Base-by-base conservation (phyloP, 495 filamentous ascomycete species). In the Thermothielavioides terrestris region DNA sequence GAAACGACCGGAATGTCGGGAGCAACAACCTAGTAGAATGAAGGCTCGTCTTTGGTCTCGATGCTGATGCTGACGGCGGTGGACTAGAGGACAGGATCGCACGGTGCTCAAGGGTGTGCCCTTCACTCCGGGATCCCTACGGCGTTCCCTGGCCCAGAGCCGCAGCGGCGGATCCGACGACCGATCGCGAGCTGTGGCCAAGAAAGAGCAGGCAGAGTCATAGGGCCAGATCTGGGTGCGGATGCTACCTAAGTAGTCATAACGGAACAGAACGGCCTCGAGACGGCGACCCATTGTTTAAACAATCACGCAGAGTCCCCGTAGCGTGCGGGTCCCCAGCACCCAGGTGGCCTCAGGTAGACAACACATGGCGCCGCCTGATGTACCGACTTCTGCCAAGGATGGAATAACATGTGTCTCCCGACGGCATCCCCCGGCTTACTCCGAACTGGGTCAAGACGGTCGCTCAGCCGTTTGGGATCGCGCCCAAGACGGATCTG, bases 141-240 rank as follows among this genome's bases (percentile, higher is more conserved):
- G 40, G 40, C 34, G 56, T 52, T 53, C 45, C 52, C 35, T 54
- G 54, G 52, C 46, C 34, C 50, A 63, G 49, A 55, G 55, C 55
- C 51, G 54, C 58, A 61, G 54, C 43, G 49, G 62, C 52, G 52
- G 58, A 50, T 51, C 54, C 52, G 50, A 53, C 52, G 36, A 53
- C 50, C 49, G 42, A 51, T 34, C 49, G 39, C 44, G 32, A 44
- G 17, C 20, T 30, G 46, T 54, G 52, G 44, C 42, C 48, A 57
- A 58, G 46, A 31, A 42, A 36, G 32, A 48, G 42, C 34, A n/a
- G 44, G 20, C 37, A 50, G 42, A 44, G 22, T 52, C 18, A 21
- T 42, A 39, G 23, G 30, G 36, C 42, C 38, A 49, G 32, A 44
- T 43, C 49, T 44, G 49, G 49, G 31, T 39, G 38, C 31, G 34